Percentiles rank a stretch among this genome's conserved stretches.
phyloP scores from a whole-genome alignment of 2,329 filamentous ascomycete species.

The Fusarium penzigii region DNA sequence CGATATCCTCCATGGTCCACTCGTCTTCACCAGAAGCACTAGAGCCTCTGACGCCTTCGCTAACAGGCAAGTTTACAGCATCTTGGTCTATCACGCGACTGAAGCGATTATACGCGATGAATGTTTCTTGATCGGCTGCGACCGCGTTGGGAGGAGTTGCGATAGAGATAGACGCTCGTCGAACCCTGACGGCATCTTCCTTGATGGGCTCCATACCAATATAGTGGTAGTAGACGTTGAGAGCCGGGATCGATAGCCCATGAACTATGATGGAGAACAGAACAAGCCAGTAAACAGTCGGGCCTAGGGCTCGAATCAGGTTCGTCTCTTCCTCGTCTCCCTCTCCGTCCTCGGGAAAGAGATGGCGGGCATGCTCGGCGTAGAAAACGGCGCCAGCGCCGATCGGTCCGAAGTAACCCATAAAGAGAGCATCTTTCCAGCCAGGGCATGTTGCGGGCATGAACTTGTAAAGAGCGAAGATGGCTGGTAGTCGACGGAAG shows the following conservation, averaged over 20 bases:
- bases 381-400: constrained; percentile 78
- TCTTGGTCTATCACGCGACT: no score
- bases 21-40: no score
- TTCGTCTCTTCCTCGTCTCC: constrained; percentile 36
- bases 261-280: constrained; percentile 26
- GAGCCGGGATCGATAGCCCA: constrained; percentile 46
- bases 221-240: constrained; percentile 12
- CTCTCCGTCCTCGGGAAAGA: constrained; percentile 39
- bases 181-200: constrained; percentile 14
- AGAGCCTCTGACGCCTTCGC: no score
- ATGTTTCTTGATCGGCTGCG: no score
- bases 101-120: no score
- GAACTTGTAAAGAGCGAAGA: constrained; percentile 53
- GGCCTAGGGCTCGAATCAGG: constrained; percentile 37
- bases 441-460: constrained; percentile 50
- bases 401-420: constrained; percentile 73
- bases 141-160: no score
- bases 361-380: constrained; percentile 48
- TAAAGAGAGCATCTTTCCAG: constrained; percentile 60
- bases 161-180: no score
- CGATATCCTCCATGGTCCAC: no score
- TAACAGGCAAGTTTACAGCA: no score
- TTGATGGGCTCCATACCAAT: constrained; percentile 40
- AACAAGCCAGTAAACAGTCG: constrained; percentile 44
- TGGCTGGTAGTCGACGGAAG: constrained; percentile 48